These are phyloP conservation scores for Coniochaeta ligniaria DNA, from an alignment of 2,329 filamentous ascomycete species.

Conservation along the genomic window DNA sequence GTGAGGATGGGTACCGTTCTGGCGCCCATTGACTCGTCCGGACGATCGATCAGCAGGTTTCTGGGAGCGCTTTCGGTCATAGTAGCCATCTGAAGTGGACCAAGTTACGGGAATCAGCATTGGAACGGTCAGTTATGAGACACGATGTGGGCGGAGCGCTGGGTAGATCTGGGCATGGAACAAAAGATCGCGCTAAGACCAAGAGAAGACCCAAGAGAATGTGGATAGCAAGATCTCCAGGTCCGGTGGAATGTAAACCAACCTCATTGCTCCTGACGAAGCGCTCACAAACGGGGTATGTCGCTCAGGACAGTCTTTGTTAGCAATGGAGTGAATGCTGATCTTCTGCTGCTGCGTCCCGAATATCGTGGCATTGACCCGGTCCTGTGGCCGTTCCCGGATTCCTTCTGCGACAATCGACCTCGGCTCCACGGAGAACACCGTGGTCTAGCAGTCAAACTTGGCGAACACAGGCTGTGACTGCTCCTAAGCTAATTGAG, in stretches of 20 bases:
- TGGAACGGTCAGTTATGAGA: conserved; percentile 3
- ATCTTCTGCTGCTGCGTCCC: background rate
- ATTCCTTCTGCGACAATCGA: background rate
- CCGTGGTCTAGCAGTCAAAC: background rate
- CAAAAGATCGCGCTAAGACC: background rate
- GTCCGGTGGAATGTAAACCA: background rate
- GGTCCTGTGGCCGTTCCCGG: background rate
- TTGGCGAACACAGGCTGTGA: background rate
- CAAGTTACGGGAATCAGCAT: conserved; percentile 1
- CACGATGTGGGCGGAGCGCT: background rate
- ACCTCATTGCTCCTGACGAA: conserved; percentile 2
- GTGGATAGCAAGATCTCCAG: background rate
- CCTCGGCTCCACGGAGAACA: background rate
- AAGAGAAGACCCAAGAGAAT: background rate
- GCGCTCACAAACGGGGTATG: background rate
- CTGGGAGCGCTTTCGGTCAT: conserved; percentile 43
- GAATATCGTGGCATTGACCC: conserved; percentile 2
- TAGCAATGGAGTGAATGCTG: background rate
- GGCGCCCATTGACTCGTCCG: conserved; percentile 38
- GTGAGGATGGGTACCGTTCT: conserved; percentile 51
- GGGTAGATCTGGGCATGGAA: background rate
- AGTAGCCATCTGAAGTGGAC: conserved; percentile 42
- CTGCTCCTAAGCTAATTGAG: background rate
- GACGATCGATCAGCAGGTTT: conserved; percentile 31
- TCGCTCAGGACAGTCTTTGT: background rate